phyloP scores from a whole-genome alignment of 495 filamentous ascomycete genomes.

The Penicillium crystallinum region DNA sequence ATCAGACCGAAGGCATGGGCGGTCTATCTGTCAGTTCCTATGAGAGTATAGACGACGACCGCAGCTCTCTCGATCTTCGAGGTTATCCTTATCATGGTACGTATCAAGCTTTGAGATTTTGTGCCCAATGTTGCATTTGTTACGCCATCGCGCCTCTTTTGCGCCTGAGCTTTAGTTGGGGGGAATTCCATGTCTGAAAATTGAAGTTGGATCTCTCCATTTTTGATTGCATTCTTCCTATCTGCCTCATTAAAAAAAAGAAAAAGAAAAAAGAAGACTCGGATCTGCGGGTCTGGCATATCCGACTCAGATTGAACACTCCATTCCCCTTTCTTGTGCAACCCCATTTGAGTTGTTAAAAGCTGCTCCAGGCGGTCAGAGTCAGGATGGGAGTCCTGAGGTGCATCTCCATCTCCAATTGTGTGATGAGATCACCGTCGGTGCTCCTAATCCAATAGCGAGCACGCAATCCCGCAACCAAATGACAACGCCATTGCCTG shows the following conservation, averaged over 20 bases:
- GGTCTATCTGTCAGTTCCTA: slow-evolving; percentile 47
- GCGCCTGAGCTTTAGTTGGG: slow-evolving; percentile 11
- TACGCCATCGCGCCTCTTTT: slow-evolving; percentile 34
- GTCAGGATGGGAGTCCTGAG: neutral
- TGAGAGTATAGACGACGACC: slow-evolving; percentile 46
- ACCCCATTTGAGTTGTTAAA: neutral
- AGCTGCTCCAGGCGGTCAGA: neutral
- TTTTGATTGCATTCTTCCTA: neutral
- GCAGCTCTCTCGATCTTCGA: slow-evolving; percentile 38
- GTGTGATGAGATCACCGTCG: slow-evolving; percentile 20
- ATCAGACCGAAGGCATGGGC: slow-evolving; percentile 45
- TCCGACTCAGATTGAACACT: neutral
- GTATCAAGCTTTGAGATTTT: slow-evolving; percentile 14
- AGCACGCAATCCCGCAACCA: slow-evolving; percentile 43
- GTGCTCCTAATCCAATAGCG: slow-evolving; percentile 15
- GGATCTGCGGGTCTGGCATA: neutral
- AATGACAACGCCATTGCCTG: slow-evolving; percentile 27
- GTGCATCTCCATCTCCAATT: slow-evolving; percentile 1
- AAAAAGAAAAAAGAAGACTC: neutral
- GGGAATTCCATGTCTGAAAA: neutral
- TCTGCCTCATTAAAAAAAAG: neutral
- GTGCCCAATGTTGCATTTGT: slow-evolving; percentile 35
- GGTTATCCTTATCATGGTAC: slow-evolving; percentile 45
- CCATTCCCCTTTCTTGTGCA: neutral
- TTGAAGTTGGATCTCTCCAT: slow-evolving; percentile 1